Base-by-base conservation (phyloP, 139 green algal genomes). In the Tetradesmus lagerheimii region DNA sequence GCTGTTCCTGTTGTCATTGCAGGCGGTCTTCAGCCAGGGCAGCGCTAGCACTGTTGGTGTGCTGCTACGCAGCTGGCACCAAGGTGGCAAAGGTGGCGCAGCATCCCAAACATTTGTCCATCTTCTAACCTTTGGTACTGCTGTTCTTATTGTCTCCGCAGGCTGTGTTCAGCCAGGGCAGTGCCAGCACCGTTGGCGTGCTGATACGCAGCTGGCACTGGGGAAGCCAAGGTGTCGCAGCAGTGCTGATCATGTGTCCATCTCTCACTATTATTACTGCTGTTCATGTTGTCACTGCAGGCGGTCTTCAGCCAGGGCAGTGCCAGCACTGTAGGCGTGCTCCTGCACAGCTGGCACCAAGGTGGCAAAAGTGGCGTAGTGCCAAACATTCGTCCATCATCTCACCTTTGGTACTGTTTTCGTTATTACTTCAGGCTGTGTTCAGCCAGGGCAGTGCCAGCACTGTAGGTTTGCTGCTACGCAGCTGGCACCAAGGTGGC, bases 261-360 rank as follows among this genome's bases (percentile, higher is more conserved):
- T n/a, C n/a, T n/a, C n/a, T n/a, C n/a, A n/a, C n/a, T n/a, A n/a
- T 57, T 57, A 12, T 9, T 57, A 12, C n/a, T n/a, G n/a, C 14
- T 57, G 45, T 57, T 57, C 45, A 18, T n/a, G 45, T 18, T 15
- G 41, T 8, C 41, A 9, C 18, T 67, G 79, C 80, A 86, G 80
- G 80, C 1, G 5, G 82, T 57, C 11, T 78, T 94, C 14, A 41
- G 80, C 35, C 79, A 75, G 29, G 90, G 90, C 47, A 80, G 16
- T 1, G 85, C 85, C n/a, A 43, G 38, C 79, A 88, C 81, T 23
- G 80, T 84, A 25, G 92, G 93, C 15, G 35, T 95, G 23, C 89
- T 98, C 84, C 87, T 98, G 5, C 87, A 89, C 41, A 94, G 91
- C 15, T 97, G 96, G 95, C 83, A 94, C 31, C 92, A 93, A 6